Evolutionary conservation across 208 protist genomes (phyloP).

Genomic region (Herpetomonas samuelpessoai): DNA sequence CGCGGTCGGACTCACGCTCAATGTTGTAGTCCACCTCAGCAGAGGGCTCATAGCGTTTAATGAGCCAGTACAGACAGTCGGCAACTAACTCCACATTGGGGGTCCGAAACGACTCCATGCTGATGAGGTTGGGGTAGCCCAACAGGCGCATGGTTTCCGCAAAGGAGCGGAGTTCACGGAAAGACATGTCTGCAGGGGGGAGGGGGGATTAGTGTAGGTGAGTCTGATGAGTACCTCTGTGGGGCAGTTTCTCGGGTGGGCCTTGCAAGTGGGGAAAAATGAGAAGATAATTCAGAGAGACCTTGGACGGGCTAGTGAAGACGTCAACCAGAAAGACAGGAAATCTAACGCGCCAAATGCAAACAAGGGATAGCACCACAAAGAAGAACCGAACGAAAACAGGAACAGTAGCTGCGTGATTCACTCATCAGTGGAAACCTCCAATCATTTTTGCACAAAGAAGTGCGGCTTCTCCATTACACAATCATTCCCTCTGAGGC

Average conservation of each 20-base stretch:
- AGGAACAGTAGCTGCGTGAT: no score
- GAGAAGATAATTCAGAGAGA: neutral
- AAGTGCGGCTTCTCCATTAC: no score
- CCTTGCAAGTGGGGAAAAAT: neutral
- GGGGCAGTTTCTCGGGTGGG: no score
- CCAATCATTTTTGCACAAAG: no score
- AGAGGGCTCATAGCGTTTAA: constrained; percentile 91
- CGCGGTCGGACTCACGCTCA: constrained; percentile 86
- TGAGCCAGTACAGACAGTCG: constrained; percentile 92
- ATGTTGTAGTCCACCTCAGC: constrained; percentile 90
- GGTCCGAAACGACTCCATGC: constrained; percentile 95
- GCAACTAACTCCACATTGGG: constrained; percentile 96
- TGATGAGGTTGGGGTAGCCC: constrained; percentile 94
- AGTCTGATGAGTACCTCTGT: constrained; percentile 2
- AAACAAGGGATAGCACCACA: no score
- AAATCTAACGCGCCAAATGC: no score
- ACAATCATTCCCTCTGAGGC: no score
- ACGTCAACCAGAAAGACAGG: no score
- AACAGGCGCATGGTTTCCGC: constrained; percentile 95
- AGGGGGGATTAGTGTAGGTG: constrained; percentile 11
- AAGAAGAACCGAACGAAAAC: no score
- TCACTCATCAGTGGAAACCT: no score
- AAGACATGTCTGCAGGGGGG: constrained; percentile 72
- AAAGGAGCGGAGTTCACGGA: constrained; percentile 93
- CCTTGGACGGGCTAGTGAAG: no score